These are phyloP conservation scores for Hypsizygus marmoreus DNA, from an alignment of 768 basidiomycete genomes.

Conservation along the genomic window DNA sequence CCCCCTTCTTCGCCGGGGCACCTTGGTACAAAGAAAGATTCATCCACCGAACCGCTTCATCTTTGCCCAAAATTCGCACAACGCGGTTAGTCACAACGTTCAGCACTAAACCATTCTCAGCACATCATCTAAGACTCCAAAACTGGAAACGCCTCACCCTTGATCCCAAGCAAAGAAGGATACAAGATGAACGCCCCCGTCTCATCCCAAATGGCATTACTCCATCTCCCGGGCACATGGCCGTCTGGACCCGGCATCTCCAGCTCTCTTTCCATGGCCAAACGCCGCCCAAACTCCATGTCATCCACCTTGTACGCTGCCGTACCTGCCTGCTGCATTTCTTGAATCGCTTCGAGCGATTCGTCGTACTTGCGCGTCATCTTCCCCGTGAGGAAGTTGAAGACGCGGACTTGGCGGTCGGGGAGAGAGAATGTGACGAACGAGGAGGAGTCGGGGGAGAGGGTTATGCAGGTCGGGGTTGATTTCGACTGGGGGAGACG, in stretches of 20 bases:
- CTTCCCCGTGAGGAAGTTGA: slow-evolving; percentile 89
- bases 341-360: slow-evolving; percentile 87
- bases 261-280: slow-evolving; percentile 90
- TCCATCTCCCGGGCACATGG: slow-evolving; percentile 72
- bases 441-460: slow-evolving; percentile 86
- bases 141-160: slow-evolving; percentile 54
- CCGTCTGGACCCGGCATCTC: slow-evolving; percentile 81
- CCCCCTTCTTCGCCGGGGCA: slow-evolving; percentile 79
- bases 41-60: slow-evolving; percentile 89
- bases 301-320: slow-evolving; percentile 91
- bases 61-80: slow-evolving; percentile 84
- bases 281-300: slow-evolving; percentile 98
- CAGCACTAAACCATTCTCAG: slow-evolving; percentile 59
- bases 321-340: slow-evolving; percentile 99
- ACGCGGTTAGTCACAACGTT: slow-evolving; percentile 96
- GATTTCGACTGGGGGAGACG: slow-evolving; percentile 70
- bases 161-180: slow-evolving; percentile 91
- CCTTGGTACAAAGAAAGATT: slow-evolving; percentile 93
- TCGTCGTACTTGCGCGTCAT: slow-evolving; percentile 94
- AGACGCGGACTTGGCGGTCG: slow-evolving; percentile 92
- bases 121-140: neutral
- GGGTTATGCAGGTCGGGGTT: slow-evolving; percentile 85
- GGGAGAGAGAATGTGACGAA: slow-evolving; percentile 94
- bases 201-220: slow-evolving; percentile 97
- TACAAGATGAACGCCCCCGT: slow-evolving; percentile 94